Base-by-base conservation (phyloP, 148 eudicot species). In the Fagopyrum tataricum region DNA sequence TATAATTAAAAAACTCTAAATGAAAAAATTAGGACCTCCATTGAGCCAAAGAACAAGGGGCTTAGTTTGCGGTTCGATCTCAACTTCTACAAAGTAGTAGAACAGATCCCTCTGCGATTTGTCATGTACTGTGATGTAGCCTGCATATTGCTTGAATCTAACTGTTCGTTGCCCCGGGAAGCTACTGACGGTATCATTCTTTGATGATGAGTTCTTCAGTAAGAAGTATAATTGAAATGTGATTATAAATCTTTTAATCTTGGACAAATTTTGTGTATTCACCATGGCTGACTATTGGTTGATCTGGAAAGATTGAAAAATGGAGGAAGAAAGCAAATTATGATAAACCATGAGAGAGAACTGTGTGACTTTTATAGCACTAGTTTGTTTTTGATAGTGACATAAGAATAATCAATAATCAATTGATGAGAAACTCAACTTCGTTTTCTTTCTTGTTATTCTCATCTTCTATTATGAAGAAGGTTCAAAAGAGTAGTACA, bases 11-110 rank as follows among this genome's bases (percentile, higher is more conserved):
- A 49, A 49, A 31, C 6, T 40, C 11, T 31, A 5, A 31, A 11
- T 31, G 44, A 4, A 31, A 40, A 31, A 9, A 40, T 12, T 66
- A 2, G 4, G 44, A 67, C 71, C 71, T 67, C 71, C 71, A 39
- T 67, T 40, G 46, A 67, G 71, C 44, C 44, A 67, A 10, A 67
- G 71, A 17, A 67, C 71, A 39, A 67, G 71, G 21, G 71, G 71
- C 13, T 67, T 67, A 46, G 46, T 39, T 67, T 67, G 20, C 9
- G 71, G 71, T 44, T 67, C 46, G 21, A 4, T 40, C 44, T 67
- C 71, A 2, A 46, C 71, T 67, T 67, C 71, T 2, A 67, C 24
- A 15, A 67, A 67, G 71, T 67, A 67, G 71, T 67, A 67, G 20
- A 67, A 67, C 3, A 67, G 71, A 67, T 23, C 20, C 12, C 71